Evolutionary conservation across 2,329 filamentous ascomycete species (phyloP), one percentile per base, ranked within the genome.

Genomic region (Coleophoma eucalyptorum): DNA sequence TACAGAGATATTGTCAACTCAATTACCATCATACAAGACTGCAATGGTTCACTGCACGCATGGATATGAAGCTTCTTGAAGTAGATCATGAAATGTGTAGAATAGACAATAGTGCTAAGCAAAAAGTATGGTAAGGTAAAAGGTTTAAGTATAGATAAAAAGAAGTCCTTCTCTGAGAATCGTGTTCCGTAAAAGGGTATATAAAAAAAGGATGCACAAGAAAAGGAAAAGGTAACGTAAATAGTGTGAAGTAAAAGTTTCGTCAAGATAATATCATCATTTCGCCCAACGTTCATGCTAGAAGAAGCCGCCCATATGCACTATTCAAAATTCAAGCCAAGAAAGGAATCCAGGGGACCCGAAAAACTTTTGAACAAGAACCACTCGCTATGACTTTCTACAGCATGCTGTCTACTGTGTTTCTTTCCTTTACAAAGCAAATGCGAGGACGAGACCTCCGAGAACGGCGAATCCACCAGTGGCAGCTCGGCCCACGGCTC

Each of bases 371-470:
- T 21, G 38, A 42, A 15, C 41, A 18, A 4, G 18, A 8, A 20
- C 11, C 5, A 16, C 26, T 18, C 13, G 6, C 18, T 12, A n/a
- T 13, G 15, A 3, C 3, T 42, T 26, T 32, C 6, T 26, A 26
- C 26, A 26, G 10, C 26, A 26, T 26, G 4, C 26, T 26, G 6
- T 8, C 26, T 26, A 2, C 26, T 5, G 26, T 7, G 26, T 8
- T 3, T 3, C 26, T 26, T 26, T 26, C 26, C 6, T 26, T 53
- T 61, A 62, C 52, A 62, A 49, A 46, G 51, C 55, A 35, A 62
- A 54, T 32, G 59, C 60, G 21, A 62, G 52, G 31, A 58, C 31
- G 7, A 61, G 19, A 44, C 58, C 59, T 41, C 54, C 56, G 33
- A 60, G 19, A 32, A 59, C 34, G 2, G 56, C 59, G n/a, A 62